Percentiles rank a stretch among this genome's conserved stretches.
These are phyloP conservation scores for Seiridium cupressi DNA, from an alignment of 2,329 filamentous ascomycete genomes.

Conservation along the genomic window DNA sequence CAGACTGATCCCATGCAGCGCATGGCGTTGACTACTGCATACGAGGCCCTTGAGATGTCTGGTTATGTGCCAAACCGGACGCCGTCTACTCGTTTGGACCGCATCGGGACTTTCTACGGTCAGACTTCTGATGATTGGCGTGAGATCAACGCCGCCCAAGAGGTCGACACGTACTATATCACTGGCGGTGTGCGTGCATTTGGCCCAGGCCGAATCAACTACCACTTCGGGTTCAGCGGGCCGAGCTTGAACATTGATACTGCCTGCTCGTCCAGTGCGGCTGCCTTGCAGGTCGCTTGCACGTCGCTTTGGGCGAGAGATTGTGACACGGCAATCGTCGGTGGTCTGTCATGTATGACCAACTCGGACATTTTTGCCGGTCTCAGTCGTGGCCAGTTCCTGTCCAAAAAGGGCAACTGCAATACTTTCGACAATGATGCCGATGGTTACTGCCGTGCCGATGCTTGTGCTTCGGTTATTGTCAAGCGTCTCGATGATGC, in stretches of 20 bases:
- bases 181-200: conserved; percentile 51
- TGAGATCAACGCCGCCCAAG: conserved; percentile 71
- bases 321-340: conserved; percentile 77
- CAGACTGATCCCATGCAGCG: conserved; percentile 82
- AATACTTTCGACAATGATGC: conserved; percentile 80
- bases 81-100: conserved; percentile 61
- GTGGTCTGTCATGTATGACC: conserved; percentile 75
- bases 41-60: conserved; percentile 79
- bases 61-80: conserved; percentile 74
- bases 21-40: conserved; percentile 72
- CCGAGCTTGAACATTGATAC: conserved; percentile 38
- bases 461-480: conserved; percentile 71
- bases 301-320: conserved; percentile 73
- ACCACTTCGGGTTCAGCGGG: conserved; percentile 38
- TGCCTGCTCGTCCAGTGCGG: conserved; percentile 37
- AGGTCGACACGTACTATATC: conserved; percentile 57
- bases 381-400: conserved; percentile 73
- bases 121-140: conserved; percentile 77
- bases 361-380: conserved; percentile 80
- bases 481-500: conserved; percentile 81
- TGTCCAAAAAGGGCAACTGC: conserved; percentile 74
- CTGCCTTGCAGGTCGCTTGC: conserved; percentile 48
- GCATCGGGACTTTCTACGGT: conserved; percentile 73
- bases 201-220: conserved; percentile 46
- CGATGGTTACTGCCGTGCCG: conserved; percentile 80